A percentile compares a stretch with the other conserved stretches of the same genome.
Evolutionary conservation across 768 basidiomycete species (phyloP).

Genomic region (Pholiota conissans): DNA sequence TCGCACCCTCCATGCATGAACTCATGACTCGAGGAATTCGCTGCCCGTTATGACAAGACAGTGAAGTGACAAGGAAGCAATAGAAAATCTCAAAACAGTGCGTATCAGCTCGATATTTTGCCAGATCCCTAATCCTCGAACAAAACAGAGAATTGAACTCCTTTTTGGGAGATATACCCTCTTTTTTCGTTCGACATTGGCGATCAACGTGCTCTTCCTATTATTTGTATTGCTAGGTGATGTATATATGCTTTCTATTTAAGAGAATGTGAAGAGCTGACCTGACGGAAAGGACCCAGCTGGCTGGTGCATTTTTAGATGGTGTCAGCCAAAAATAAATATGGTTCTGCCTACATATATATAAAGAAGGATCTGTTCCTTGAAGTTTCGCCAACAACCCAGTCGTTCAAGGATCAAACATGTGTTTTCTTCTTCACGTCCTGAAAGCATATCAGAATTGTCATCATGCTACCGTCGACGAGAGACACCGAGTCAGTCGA

Average conservation of each 20-base stretch:
- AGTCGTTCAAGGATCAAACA: slow-evolving; percentile 5
- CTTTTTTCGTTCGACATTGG: too few species aligned
- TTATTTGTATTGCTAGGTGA: neutral
- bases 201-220: neutral
- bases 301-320: neutral
- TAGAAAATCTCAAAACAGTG: slow-evolving; percentile 75
- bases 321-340: neutral
- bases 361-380: neutral
- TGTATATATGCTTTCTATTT: neutral
- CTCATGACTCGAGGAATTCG: slow-evolving; percentile 71
- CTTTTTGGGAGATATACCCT: neutral
- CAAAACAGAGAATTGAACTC: slow-evolving; percentile 21
- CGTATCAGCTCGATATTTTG: slow-evolving; percentile 85
- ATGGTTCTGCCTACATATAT: neutral
- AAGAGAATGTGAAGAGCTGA: neutral
- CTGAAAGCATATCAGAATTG: slow-evolving; percentile 14
- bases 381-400: neutral
- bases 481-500: slow-evolving; percentile 18
- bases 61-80: slow-evolving; percentile 51
- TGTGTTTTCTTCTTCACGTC: slow-evolving; percentile 26
- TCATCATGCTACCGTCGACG: slow-evolving; percentile 18
- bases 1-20: slow-evolving; percentile 72
- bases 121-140: slow-evolving; percentile 65
- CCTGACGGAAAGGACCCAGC: neutral
- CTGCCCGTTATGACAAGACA: slow-evolving; percentile 60